These are phyloP conservation scores for Claviceps arundinis DNA, from an alignment of 2,329 filamentous ascomycete species.

Conservation along the genomic window DNA sequence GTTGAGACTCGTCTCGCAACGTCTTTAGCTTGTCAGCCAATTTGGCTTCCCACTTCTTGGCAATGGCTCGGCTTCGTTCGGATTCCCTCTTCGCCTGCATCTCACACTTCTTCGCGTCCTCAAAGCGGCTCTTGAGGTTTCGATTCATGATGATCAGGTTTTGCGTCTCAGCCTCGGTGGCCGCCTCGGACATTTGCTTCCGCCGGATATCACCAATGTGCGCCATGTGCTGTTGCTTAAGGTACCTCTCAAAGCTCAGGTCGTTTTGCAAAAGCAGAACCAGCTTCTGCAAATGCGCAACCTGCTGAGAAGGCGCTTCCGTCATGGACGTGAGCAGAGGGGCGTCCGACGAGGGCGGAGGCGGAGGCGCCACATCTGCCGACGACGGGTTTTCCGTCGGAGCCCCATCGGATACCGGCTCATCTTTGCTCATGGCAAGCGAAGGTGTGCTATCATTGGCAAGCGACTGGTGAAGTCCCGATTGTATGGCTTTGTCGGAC, in stretches of 20 bases:
- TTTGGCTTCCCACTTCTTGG: constrained; percentile 67
- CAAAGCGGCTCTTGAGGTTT: constrained; percentile 56
- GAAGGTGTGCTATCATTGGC: constrained; percentile 46
- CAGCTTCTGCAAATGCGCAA: constrained; percentile 53
- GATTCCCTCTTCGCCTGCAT: constrained; percentile 58
- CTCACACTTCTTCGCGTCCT: constrained; percentile 59
- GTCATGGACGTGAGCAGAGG: constrained; percentile 18
- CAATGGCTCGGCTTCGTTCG: constrained; percentile 55
- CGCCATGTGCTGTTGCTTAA: constrained; percentile 71
- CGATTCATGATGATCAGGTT: constrained; percentile 68
- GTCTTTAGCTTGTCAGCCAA: constrained; percentile 51
- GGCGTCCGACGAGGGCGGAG: constrained; percentile 15
- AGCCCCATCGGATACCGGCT: constrained; percentile 27
- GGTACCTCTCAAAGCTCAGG: constrained; percentile 68
- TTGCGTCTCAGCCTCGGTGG: constrained; percentile 69
- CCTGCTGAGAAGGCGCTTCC: constrained; percentile 22
- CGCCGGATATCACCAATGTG: constrained; percentile 69
- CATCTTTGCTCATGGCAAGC: constrained; percentile 36
- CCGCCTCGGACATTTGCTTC: constrained; percentile 61
- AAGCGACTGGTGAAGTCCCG: constrained; percentile 39
- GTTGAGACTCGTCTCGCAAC: constrained; percentile 57
- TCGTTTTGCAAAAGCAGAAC: constrained; percentile 69
- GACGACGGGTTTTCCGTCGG: constrained; percentile 10
- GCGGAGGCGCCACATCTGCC: constrained; percentile 9
- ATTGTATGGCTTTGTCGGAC: constrained; percentile 45